phyloP scores from a whole-genome alignment of 768 basidiomycete species.

The Pleurotus tuoliensis region DNA sequence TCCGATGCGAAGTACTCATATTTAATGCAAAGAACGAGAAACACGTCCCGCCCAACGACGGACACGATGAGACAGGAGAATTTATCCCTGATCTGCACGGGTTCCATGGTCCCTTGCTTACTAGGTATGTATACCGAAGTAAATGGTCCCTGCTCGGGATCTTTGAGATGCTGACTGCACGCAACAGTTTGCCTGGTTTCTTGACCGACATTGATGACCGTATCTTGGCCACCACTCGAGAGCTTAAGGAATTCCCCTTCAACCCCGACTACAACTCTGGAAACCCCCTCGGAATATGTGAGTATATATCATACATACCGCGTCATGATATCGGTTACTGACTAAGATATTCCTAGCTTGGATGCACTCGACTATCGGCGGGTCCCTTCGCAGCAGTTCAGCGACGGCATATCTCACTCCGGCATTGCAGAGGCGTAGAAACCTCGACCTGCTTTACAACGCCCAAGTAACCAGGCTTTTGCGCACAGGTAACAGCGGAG shows the following conservation, averaged over 20 bases:
- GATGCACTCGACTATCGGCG: slow-evolving; percentile 27
- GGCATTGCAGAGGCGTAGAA: slow-evolving; percentile 23
- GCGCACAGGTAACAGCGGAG: slow-evolving; percentile 9
- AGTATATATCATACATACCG: not conserved
- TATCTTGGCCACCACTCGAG: slow-evolving; percentile 30
- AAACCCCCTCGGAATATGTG: slow-evolving; percentile 27
- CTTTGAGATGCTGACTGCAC: not conserved
- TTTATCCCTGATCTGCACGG: slow-evolving; percentile 34
- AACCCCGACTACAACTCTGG: slow-evolving; percentile 31
- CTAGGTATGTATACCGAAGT: slow-evolving; percentile 13
- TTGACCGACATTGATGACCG: slow-evolving; percentile 25
- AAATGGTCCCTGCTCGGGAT: too few relatives aligned
- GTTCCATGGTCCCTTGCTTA: slow-evolving; percentile 23
- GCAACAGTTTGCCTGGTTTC: slow-evolving; percentile 22
- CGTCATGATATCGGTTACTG: not conserved
- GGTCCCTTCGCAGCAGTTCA: slow-evolving; percentile 29
- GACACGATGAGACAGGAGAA: slow-evolving; percentile 32
- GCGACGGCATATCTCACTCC: slow-evolving; percentile 30
- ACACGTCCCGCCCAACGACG: slow-evolving; percentile 31
- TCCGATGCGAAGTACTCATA: not conserved
- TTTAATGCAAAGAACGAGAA: slow-evolving; percentile 29
- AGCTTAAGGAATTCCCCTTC: slow-evolving; percentile 30
- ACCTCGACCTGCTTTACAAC: slow-evolving; percentile 33
- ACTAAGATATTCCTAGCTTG: slow-evolving; percentile 17
- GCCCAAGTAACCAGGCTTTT: slow-evolving; percentile 27